Percentiles rank a stretch among this genome's conserved stretches.
Evolutionary conservation across 345 rosid species (phyloP).

Genomic region (Populus deltoides): DNA sequence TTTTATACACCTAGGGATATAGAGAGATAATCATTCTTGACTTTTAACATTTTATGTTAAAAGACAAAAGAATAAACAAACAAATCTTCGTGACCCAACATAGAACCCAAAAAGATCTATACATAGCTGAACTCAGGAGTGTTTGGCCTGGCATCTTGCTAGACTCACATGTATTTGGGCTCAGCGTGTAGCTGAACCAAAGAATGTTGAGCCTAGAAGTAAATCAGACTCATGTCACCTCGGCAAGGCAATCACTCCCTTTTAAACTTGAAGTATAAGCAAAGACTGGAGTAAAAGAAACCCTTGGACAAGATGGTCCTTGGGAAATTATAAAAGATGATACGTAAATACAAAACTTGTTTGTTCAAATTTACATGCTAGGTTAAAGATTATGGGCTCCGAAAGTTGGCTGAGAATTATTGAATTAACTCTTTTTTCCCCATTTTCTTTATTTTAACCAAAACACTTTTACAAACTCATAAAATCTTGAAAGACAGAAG

Average conservation of each 20-base stretch:
- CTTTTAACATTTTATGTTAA: no score
- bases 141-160: fast-evolving
- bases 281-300: background rate
- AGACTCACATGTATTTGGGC: fast-evolving
- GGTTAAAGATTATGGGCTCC: constrained; percentile 38
- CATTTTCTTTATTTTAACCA: background rate
- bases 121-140: fast-evolving
- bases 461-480: constrained; percentile 16
- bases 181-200: fast-evolving
- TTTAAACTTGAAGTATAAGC: background rate
- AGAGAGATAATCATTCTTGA: no score
- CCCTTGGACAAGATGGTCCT: background rate
- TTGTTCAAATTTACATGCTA: background rate
- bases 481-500: constrained; percentile 3
- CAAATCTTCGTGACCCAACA: no score
- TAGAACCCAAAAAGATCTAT: no score
- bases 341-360: background rate
- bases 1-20: no score
- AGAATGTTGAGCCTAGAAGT: no score
- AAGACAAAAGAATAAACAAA: no score
- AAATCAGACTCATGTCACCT: background rate
- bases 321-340: background rate
- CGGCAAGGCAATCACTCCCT: constrained; percentile 23
- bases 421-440: background rate
- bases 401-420: constrained; percentile 26